These are phyloP conservation scores for Ustanciosporium gigantosporum DNA, from an alignment of 1,284 basidiomycete genomes.

Conservation along the genomic window DNA sequence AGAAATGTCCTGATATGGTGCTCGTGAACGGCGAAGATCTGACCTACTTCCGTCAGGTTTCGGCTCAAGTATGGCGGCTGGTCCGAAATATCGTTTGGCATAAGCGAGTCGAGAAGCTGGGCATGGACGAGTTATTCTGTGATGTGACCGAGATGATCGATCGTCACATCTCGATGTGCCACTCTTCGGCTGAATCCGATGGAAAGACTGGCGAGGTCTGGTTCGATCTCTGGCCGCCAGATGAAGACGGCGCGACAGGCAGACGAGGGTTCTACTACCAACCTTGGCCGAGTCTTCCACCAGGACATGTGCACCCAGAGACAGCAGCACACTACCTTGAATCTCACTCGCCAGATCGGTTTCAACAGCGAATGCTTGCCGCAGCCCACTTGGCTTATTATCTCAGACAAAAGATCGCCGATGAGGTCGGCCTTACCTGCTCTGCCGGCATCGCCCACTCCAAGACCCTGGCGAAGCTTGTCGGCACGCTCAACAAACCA, in stretches of 20 bases:
- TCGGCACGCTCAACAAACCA: conserved; percentile 59
- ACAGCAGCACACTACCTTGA: conserved; percentile 7
- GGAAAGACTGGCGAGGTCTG: conserved; percentile 1
- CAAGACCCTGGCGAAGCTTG: conserved; percentile 61
- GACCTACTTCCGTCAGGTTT: conserved; percentile 58
- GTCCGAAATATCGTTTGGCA: conserved; percentile 52
- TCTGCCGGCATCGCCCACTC: conserved; percentile 59
- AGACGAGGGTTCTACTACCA: conserved; percentile 45
- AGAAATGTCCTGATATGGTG: conserved; percentile 57
- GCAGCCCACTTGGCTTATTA: conserved; percentile 59
- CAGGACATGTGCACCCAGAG: conserved; percentile 15
- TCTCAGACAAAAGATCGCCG: conserved; percentile 51
- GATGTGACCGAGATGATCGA: conserved; percentile 61
- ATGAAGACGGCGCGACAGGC: neutral
- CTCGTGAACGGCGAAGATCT: conserved; percentile 62
- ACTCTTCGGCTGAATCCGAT: neutral
- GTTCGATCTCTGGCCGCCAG: conserved; percentile 16
- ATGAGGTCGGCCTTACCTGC: conserved; percentile 58
- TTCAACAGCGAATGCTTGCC: conserved; percentile 27
- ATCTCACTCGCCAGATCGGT: conserved; percentile 14
- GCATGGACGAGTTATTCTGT: conserved; percentile 62
- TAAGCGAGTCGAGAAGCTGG: conserved; percentile 59
- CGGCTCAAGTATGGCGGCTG: conserved; percentile 50
- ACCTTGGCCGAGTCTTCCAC: conserved; percentile 14
- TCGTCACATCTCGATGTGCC: conserved; percentile 36